Conservation (phyloP, 2,329 filamentous ascomycete genomes). For the Aureobasidium sp. region DNA sequence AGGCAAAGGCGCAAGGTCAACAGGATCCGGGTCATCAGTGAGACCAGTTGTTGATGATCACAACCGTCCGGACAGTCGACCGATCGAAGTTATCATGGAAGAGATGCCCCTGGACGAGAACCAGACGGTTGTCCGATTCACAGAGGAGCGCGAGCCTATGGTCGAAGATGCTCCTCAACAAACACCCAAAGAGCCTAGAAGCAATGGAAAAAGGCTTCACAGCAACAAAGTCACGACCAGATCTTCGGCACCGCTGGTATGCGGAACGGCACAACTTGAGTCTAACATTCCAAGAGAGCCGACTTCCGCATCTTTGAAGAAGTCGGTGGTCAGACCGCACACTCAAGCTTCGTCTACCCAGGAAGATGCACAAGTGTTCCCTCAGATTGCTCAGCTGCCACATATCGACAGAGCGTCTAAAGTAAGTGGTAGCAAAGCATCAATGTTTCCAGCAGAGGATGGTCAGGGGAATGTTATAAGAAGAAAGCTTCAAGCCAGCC, state of each 20-base stretch:
- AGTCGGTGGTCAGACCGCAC: neutral
- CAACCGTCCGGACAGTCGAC: too few relatives aligned
- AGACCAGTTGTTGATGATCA: neutral
- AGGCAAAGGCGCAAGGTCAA: neutral
- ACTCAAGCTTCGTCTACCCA: neutral
- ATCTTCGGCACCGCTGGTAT: neutral
- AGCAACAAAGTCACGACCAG: neutral
- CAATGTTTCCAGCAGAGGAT: neutral
- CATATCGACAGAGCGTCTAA: neutral
- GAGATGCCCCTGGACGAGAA: neutral
- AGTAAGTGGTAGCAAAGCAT: neutral
- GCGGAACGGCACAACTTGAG: neutral
- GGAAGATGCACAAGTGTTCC: neutral
- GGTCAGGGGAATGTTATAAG: too few relatives aligned
- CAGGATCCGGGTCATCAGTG: neutral
- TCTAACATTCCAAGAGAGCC: neutral
- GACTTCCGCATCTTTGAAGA: neutral
- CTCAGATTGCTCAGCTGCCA: neutral
- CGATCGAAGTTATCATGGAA: accelerated
- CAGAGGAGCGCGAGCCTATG: neutral
- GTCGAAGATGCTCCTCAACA: too few relatives aligned
- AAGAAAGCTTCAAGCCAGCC: neutral
- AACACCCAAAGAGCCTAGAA: neutral
- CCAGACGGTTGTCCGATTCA: neutral
- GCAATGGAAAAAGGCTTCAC: neutral